A percentile compares a stretch with the other conserved stretches of the same genome.
Conservation (phyloP, 1,139 yeast species). For the Eremothecium cymbalariae region DNA sequence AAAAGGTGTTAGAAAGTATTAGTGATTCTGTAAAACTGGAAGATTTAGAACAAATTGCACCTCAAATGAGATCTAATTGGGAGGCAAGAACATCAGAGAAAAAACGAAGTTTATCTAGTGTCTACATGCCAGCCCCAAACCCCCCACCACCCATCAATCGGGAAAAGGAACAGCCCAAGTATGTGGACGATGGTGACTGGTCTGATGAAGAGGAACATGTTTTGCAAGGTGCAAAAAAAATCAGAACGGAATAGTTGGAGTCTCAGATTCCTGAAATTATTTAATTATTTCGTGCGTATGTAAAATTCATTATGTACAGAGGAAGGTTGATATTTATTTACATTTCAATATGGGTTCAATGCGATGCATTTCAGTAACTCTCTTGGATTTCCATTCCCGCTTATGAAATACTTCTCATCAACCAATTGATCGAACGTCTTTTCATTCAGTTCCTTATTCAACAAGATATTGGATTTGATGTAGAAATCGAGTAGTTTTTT, state of each 20-base stretch:
- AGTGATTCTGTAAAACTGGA: constrained; percentile 78
- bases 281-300: constrained; percentile 7
- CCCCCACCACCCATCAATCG: constrained; percentile 6
- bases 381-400: constrained; percentile 79
- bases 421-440: constrained; percentile 34
- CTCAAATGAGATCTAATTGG: constrained; percentile 43
- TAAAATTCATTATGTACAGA: constrained; percentile 6
- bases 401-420: constrained; percentile 48
- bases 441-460: constrained; percentile 37
- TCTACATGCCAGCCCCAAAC: constrained; percentile 5
- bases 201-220: constrained; percentile 21
- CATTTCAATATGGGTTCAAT: constrained; percentile 15
- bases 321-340: too few relatives aligned
- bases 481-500: constrained; percentile 46
- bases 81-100: constrained; percentile 35
- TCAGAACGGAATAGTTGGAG: not conserved
- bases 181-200: constrained; percentile 30
- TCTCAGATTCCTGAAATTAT: constrained; percentile 1
- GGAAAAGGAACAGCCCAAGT: constrained; percentile 20
- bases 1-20: constrained; percentile 74
- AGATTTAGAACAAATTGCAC: constrained; percentile 49
- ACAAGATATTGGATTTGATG: constrained; percentile 45
- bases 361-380: constrained; percentile 47
- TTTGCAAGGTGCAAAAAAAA: constrained; percentile 8
- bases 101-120: constrained; percentile 14